phyloP scores from a whole-genome alignment of 805 yeast genomes.

The Kuraishia capsulata region DNA sequence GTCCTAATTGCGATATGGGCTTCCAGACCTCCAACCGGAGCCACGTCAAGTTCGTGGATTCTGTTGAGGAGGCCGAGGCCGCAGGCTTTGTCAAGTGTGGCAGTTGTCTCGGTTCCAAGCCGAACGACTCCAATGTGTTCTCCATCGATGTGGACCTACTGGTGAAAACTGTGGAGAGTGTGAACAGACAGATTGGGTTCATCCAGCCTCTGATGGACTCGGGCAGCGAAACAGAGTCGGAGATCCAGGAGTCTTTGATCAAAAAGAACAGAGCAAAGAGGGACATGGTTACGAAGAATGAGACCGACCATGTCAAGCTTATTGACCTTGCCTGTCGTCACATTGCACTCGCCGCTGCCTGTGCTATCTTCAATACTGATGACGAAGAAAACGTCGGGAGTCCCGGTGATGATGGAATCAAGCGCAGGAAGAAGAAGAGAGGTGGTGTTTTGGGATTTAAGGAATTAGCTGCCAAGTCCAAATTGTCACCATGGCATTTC shows the following conservation, averaged over 20 bases:
- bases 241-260: constrained; percentile 9
- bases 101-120: constrained; percentile 34
- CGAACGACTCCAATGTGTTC: constrained; percentile 21
- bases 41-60: constrained; percentile 36
- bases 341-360: constrained; percentile 71
- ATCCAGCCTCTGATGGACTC: constrained; percentile 31
- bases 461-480: constrained; percentile 78
- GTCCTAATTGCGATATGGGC: constrained; percentile 57
- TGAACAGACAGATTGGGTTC: constrained; percentile 52
- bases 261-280: constrained; percentile 3
- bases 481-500: constrained; percentile 86
- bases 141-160: constrained; percentile 36
- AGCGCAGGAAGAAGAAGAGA: constrained; percentile 38
- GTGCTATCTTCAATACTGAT: constrained; percentile 15
- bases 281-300: constrained; percentile 39
- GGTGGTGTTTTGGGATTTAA: constrained; percentile 80
- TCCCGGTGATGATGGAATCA: neutral
- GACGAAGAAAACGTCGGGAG: constrained; percentile 6
- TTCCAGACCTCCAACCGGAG: constrained; percentile 30
- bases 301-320: constrained; percentile 57
- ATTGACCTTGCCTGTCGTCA: constrained; percentile 78
- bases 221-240: constrained; percentile 28
- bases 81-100: constrained; percentile 43
- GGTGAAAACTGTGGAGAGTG: constrained; percentile 39
- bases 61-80: constrained; percentile 29